Base-by-base conservation (phyloP, 2,329 filamentous ascomycete species). In the Aspergillus luchuensis region DNA sequence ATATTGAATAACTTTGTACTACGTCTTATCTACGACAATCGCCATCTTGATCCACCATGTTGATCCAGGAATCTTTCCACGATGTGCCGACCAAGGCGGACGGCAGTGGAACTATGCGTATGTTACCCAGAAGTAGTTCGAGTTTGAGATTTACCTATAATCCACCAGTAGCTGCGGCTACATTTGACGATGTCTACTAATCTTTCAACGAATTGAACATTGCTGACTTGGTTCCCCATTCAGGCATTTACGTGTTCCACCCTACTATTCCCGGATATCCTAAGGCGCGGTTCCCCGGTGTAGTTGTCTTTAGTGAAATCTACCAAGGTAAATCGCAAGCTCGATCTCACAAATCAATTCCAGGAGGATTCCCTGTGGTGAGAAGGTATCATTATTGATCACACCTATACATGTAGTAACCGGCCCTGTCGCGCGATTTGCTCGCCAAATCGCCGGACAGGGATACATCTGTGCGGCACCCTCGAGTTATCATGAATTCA, bases 401-500 rank as follows among this genome's bases (percentile, higher is more conserved):
- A 5, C 10, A 36, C 33, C 33, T 36, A 36, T 36, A 6, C 33
- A 30, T 43, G 33, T 64, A 93, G 93, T 97, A 17, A 96, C 93
- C 60, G 93, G 93, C 1, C 93, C 93, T 1, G 93, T 97, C 25
- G 85, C 89, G 62, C 88, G 94, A 56, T 97, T 97, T 71, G 92
- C 91, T 55, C 88, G 93, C 62, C 92, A 97, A 75, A 97, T 97
- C 69, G 91, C 92, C 41, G 90, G 91, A 2, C 91, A 96, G 66
- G 94, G 93, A 71, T 97, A 96, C 81, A 96, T 97, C 67, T 92
- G 94, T 66, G 93, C 91, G 8, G 92, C 92, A 0, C 92, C 92
- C 0, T 95, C 91, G 38, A 93, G 89, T 33, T 97, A 97, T 78
- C 93, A 97, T 74, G 93, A 97, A 77, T 97, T 97, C 78, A 91